Conservation (phyloP, 2,329 filamentous ascomycete species). For the Ophiosphaerella herpotricha region DNA sequence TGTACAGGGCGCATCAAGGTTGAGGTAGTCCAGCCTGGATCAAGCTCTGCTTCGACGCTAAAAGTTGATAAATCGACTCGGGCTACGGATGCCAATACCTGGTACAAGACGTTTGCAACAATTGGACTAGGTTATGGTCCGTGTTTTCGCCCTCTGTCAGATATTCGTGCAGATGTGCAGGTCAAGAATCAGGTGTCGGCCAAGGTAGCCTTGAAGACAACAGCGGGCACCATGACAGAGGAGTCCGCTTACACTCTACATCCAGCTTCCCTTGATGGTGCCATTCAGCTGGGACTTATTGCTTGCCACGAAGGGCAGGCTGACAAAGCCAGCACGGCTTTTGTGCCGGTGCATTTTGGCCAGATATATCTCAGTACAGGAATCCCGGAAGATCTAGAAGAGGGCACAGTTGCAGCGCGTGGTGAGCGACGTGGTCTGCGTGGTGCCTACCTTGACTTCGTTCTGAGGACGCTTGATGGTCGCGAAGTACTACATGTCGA, state of each 20-base stretch:
- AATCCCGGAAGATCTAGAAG: too few relatives aligned
- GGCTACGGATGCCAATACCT: conserved; percentile 11
- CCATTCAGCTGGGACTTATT: conserved; percentile 28
- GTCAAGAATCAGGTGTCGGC: conserved; percentile 5
- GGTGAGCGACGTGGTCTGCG: too few relatives aligned
- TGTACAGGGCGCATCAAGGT: neutral
- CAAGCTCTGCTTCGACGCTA: neutral
- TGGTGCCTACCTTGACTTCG: too few relatives aligned
- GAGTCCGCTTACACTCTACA: conserved; percentile 42
- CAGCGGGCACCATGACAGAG: conserved; percentile 7
- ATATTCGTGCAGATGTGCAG: conserved; percentile 3
- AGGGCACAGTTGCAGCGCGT: too few relatives aligned
- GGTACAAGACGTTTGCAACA: conserved; percentile 25
- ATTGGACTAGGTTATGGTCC: conserved; percentile 27
- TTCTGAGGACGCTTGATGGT: too few relatives aligned
- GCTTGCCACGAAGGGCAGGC: conserved; percentile 14
- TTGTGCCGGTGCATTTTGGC: neutral
- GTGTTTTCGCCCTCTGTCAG: conserved; percentile 20
- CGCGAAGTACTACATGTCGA: too few relatives aligned
- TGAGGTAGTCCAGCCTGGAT: neutral
- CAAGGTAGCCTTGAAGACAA: conserved; percentile 12
- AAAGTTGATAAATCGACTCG: neutral
- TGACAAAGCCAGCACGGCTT: neutral
- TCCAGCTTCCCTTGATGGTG: conserved; percentile 39
- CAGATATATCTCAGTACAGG: neutral